These are phyloP conservation scores for Mycena capillaripes DNA, from an alignment of 768 basidiomycete genomes.

Conservation along the genomic window DNA sequence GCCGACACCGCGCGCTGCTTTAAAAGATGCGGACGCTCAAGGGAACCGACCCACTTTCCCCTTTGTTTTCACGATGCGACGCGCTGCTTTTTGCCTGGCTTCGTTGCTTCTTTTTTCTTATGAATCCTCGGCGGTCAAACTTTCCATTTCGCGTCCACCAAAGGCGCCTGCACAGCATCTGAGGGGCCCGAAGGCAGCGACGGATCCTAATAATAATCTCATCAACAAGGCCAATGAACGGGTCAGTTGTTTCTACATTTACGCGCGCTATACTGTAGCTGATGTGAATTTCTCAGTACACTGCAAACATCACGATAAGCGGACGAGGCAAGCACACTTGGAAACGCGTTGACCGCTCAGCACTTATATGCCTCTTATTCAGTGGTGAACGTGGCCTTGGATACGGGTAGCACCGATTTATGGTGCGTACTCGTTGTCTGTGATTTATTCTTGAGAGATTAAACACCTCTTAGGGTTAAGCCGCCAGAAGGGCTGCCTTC, in stretches of 20 bases:
- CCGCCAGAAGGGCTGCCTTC: slow-evolving; percentile 33
- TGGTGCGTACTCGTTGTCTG: slow-evolving; percentile 12
- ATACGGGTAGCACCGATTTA: slow-evolving; percentile 35
- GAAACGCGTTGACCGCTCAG: too few relatives aligned
- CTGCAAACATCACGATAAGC: slow-evolving; percentile 34
- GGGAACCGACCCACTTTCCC: not conserved
- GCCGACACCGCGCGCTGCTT: not conserved
- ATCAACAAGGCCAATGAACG: slow-evolving; percentile 36
- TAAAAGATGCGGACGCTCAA: slow-evolving; percentile 1
- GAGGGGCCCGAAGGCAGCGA: not conserved
- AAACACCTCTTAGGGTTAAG: slow-evolving; percentile 22
- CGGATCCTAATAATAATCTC: slow-evolving; percentile 21
- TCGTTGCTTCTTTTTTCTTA: slow-evolving; percentile 26
- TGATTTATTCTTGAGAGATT: not conserved
- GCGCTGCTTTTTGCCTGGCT: slow-evolving; percentile 22
- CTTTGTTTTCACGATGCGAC: slow-evolving; percentile 25
- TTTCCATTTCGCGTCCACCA: slow-evolving; percentile 22
- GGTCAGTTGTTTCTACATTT: not conserved
- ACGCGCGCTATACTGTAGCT: not conserved
- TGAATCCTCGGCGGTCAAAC: slow-evolving; percentile 24
- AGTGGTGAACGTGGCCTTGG: slow-evolving; percentile 35
- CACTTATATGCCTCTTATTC: not conserved
- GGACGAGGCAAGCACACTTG: slow-evolving; percentile 26
- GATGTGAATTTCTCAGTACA: slow-evolving; percentile 16
- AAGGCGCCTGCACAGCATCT: not conserved